Conservation (phyloP, 352 stramenopile genomes). For the Pythium myriotylum region DNA sequence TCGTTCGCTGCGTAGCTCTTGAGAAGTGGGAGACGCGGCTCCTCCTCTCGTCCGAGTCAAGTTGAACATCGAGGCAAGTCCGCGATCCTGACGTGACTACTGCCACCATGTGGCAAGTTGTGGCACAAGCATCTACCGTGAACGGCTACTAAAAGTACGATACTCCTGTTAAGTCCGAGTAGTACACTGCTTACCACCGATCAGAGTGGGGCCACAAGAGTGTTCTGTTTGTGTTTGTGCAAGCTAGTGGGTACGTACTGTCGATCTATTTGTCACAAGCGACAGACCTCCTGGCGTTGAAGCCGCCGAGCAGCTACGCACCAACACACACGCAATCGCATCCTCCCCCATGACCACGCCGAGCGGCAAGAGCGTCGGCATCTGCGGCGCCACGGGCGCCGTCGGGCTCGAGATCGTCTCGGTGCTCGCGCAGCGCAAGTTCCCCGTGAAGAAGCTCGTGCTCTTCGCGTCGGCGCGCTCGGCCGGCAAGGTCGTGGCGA, state of each 20-base stretch:
- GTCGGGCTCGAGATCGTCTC: slow-evolving; percentile 97
- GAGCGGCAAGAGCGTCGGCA: slow-evolving; percentile 71
- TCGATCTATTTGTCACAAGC: slow-evolving; percentile 1
- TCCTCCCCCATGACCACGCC: slow-evolving; percentile 45
- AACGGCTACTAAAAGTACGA: too few relatives aligned
- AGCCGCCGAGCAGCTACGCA: slow-evolving; percentile 17
- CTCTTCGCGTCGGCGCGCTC: slow-evolving; percentile 95
- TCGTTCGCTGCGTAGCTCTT: not conserved
- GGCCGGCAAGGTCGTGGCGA: slow-evolving; percentile 90
- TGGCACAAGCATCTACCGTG: slow-evolving; percentile 11
- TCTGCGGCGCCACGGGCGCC: slow-evolving; percentile 90
- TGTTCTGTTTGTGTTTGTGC: slow-evolving; percentile 27
- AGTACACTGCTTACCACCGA: slow-evolving; percentile 5
- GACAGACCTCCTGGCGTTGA: slow-evolving; percentile 15
- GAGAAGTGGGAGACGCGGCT: not conserved
- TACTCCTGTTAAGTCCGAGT: too few relatives aligned
- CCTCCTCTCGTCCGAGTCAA: slow-evolving; percentile 13
- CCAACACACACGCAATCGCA: not conserved
- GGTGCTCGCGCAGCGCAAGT: slow-evolving; percentile 83
- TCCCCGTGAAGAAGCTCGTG: slow-evolving; percentile 91
- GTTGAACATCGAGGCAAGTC: slow-evolving; percentile 15
- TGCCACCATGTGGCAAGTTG: slow-evolving; percentile 11
- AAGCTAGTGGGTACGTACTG: slow-evolving; percentile 10
- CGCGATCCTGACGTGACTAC: slow-evolving; percentile 48
- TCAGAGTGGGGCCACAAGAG: slow-evolving; percentile 18